Evolutionary conservation across 1,139 yeast genomes (phyloP), one percentile per base, ranked within the genome.

Genomic region (Eremothecium gossypii): DNA sequence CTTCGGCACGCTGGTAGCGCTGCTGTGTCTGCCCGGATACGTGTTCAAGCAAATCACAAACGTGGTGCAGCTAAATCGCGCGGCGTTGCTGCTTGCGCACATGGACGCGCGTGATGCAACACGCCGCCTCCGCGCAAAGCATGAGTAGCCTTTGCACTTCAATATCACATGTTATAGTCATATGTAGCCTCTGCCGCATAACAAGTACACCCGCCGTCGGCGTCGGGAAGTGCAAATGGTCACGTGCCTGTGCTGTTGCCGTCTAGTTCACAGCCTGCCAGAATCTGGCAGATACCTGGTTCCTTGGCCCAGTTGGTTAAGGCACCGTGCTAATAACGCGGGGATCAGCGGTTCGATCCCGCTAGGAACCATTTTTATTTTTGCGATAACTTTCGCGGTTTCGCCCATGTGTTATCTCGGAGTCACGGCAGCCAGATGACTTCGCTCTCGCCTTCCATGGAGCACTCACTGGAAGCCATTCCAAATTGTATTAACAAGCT

Each of bases 11-110:
- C 42, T 48, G 41, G 64, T 85, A 57, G 75, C 76, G 13, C 68
- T 74, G 54, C 51, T 79, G 38, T 79, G 91, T 52, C 74, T 83
- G 47, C 98, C 98, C 32, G 73, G 89, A 44, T 91, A 95, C 87
- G 64, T 77, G 17, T 86, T 87, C 67, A 93, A 93, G 67, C 98
- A 93, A 68, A 67, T 83, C 49, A 84, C 95, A 52, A 93, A 93
- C 58, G 79, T 85, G 28, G 77, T 93, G 49, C 99, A 93, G 65
- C 68, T 93, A 73, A 73, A 77, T 50, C 77, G 84, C 53, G 99
- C 98, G 14, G 86, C 95, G 8, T 65, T 83, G 38, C 73, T 77
- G 44, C 72, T 93, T 57, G 97, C 96, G 7, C 77, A 73, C 49
- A 61, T 76, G 49, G 98, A 93, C 62, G 93, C 91, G 12, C 77